These are phyloP conservation scores for Leptographium lundbergii DNA, from an alignment of 2,329 filamentous ascomycete genomes.

Conservation along the genomic window DNA sequence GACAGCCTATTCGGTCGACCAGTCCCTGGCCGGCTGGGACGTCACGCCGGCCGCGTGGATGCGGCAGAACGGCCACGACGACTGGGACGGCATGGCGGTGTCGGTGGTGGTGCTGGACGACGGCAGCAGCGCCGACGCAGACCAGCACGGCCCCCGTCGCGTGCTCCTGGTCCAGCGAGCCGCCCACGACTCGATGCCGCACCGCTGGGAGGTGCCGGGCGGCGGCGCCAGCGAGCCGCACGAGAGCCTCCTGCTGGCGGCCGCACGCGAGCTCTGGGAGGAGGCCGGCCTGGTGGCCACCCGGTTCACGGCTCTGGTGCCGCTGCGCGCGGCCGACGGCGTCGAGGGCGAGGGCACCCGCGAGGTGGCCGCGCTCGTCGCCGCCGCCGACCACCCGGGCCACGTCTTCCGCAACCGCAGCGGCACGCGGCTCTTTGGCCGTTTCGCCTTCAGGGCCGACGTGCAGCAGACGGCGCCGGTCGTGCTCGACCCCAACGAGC, in stretches of 20 bases:
- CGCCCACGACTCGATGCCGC: constrained; percentile 24
- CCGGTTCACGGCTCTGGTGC: constrained; percentile 14
- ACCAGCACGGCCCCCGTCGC: constrained; percentile 13
- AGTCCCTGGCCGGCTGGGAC: constrained; percentile 12
- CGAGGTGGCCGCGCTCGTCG: neutral
- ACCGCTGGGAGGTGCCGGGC: constrained; percentile 29
- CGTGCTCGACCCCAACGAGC: constrained; percentile 21
- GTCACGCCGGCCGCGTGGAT: constrained; percentile 14
- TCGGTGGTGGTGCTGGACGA: constrained; percentile 18
- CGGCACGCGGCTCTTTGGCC: constrained; percentile 11
- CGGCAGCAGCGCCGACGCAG: neutral
- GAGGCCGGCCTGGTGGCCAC: constrained; percentile 23
- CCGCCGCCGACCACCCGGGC: constrained; percentile 1
- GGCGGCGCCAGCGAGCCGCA: constrained; percentile 22
- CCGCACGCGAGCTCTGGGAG: constrained; percentile 29
- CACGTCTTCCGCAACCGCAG: constrained; percentile 16
- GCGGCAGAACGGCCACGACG: constrained; percentile 6
- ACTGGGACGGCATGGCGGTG: constrained; percentile 14
- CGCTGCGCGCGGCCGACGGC: neutral
- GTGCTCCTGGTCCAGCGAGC: constrained; percentile 28
- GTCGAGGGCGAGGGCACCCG: no score
- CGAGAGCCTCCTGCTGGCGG: constrained; percentile 23
- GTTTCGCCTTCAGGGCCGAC: constrained; percentile 17
- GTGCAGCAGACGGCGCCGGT: constrained; percentile 8
- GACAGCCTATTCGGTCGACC: constrained; percentile 13